Conservation (phyloP, 345 rosid genomes). For the Populus simonii region DNA sequence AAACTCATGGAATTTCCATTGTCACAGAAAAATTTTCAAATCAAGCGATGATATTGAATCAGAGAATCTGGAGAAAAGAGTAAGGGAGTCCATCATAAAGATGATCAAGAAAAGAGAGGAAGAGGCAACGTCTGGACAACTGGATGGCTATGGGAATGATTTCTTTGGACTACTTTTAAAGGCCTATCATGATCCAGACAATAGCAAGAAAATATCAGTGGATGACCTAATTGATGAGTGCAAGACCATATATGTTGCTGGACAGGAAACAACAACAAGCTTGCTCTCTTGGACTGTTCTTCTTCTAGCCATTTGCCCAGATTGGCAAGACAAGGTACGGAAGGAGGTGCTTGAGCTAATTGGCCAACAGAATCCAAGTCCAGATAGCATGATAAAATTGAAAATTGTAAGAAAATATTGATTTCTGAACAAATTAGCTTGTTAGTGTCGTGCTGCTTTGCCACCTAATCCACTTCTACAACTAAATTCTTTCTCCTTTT, state of each 20-base stretch:
- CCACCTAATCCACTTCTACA: not conserved
- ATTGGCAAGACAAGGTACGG: slow-evolving; percentile 46
- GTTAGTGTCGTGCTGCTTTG: not conserved
- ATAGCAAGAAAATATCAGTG: slow-evolving; percentile 12
- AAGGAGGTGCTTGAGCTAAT: slow-evolving; percentile 27
- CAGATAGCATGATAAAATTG: slow-evolving; percentile 28
- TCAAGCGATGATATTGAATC: slow-evolving; percentile 15
- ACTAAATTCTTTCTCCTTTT: not conserved
- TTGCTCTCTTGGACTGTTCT: slow-evolving; percentile 41
- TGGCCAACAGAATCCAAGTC: slow-evolving; percentile 26
- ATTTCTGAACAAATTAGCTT: not conserved
- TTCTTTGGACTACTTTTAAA: slow-evolving; percentile 31
- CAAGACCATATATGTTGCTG: slow-evolving; percentile 36
- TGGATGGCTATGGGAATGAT: slow-evolving; percentile 25
- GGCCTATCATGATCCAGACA: slow-evolving; percentile 17
- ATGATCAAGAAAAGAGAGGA: slow-evolving; percentile 27
- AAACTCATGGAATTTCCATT: not conserved
- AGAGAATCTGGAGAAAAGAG: not conserved
- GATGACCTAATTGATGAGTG: slow-evolving; percentile 42
- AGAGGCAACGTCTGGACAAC: slow-evolving; percentile 1
- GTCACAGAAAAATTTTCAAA: slow-evolving; percentile 28
- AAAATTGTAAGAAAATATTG: slow-evolving; percentile 26
- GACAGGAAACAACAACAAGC: slow-evolving; percentile 35
- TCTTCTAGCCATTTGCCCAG: slow-evolving; percentile 28
- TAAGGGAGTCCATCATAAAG: not conserved